Percentiles rank a stretch among this genome's conserved stretches.
phyloP scores from a whole-genome alignment of 73 alveolate genomes.

The Vitrella brassicaformis region DNA sequence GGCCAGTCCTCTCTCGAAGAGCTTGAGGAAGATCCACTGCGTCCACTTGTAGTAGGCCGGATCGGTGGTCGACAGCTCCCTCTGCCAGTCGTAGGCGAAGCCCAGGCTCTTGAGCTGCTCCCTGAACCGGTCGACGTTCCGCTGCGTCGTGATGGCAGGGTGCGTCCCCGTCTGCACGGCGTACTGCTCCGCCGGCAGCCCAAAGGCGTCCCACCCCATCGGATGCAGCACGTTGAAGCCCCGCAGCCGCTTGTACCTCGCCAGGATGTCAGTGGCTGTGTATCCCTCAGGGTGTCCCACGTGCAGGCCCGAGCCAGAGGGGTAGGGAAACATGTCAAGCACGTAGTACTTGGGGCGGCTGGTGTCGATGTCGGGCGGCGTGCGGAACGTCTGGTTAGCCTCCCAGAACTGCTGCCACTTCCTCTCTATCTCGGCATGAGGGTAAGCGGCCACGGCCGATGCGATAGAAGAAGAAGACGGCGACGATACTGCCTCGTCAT shows the following conservation, averaged over 20 bases:
- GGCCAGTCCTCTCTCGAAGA: constrained; percentile 49
- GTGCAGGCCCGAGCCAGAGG: constrained; percentile 51
- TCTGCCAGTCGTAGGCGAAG: constrained; percentile 54
- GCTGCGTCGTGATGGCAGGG: constrained; percentile 45
- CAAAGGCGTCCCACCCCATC: constrained; percentile 71
- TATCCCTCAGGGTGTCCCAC: constrained; percentile 61
- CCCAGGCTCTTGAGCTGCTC: constrained; percentile 41
- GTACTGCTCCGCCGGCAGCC: constrained; percentile 65
- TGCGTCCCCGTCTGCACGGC: constrained; percentile 41
- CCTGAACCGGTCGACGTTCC: constrained; percentile 45
- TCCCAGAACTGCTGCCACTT: constrained; percentile 10
- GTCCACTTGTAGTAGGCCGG: constrained; percentile 55
- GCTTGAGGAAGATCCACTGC: constrained; percentile 39
- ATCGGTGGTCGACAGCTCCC: constrained; percentile 40
- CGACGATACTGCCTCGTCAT: too few species aligned
- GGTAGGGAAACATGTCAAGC: constrained; percentile 57
- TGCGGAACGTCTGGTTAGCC: neutral
- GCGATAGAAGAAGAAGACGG: too few species aligned
- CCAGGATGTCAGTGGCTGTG: constrained; percentile 43
- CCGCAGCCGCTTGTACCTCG: constrained; percentile 25
- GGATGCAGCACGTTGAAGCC: constrained; percentile 57
- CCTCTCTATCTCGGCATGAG: neutral
- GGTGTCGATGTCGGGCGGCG: neutral
- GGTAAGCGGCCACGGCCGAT: too few species aligned
- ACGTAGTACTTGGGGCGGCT: constrained; percentile 30